Conservation (phyloP, 352 stramenopile genomes). For the Globisporangium solare region DNA sequence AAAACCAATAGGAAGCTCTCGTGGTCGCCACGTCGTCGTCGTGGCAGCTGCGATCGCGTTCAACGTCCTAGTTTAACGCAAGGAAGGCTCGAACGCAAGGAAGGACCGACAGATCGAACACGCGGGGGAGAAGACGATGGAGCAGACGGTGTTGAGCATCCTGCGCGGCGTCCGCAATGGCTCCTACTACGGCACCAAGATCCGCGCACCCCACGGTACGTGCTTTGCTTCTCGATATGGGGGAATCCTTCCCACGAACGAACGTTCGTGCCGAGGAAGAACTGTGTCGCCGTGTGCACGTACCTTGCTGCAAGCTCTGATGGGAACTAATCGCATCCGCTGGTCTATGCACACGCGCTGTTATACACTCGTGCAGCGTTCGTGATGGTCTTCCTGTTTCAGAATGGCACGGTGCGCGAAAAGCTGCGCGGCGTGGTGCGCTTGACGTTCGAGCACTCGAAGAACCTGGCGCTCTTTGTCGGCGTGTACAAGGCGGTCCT, state of each 20-base stretch:
- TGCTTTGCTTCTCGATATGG: background rate
- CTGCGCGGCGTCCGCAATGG: constrained; percentile 83
- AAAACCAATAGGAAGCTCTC: constrained; percentile 1
- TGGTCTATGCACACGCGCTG: background rate
- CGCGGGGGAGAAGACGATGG: constrained; percentile 25
- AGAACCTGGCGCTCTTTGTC: constrained; percentile 86
- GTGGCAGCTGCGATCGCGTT: background rate
- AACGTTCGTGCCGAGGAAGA: background rate
- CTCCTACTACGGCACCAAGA: constrained; percentile 87
- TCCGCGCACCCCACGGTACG: constrained; percentile 81
- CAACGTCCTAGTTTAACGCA: constrained; percentile 16
- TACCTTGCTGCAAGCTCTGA: background rate
- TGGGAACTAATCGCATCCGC: too few relatives aligned
- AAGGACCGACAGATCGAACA: too few relatives aligned
- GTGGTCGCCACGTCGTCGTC: constrained; percentile 6
- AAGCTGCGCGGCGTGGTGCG: constrained; percentile 69
- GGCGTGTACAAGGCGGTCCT: constrained; percentile 82
- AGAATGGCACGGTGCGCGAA: constrained; percentile 67
- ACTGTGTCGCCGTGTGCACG: background rate
- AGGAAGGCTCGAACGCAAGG: too few relatives aligned
- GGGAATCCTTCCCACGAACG: background rate
- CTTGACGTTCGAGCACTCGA: constrained; percentile 85
- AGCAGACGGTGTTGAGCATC: constrained; percentile 54
- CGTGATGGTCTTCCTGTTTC: constrained; percentile 90
- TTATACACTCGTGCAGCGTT: constrained; percentile 45